Conservation (phyloP, 2,329 filamentous ascomycete genomes). For the Ilyonectria destructans region DNA sequence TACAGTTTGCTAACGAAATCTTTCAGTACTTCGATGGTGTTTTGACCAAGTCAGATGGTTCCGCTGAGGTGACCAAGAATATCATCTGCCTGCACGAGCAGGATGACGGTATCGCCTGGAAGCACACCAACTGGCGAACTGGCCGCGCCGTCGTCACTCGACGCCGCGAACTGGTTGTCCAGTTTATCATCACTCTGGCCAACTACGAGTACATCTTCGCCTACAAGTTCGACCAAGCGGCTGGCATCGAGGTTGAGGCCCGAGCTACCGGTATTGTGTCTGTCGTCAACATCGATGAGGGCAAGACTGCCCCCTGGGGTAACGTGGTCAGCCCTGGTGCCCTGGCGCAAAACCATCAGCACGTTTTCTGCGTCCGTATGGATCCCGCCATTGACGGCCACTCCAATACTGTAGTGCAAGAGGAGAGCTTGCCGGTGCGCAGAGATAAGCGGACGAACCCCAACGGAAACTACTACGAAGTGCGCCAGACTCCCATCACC, state of each 20-base stretch:
- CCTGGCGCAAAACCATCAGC: constrained; percentile 77
- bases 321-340: constrained; percentile 74
- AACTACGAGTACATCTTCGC: constrained; percentile 73
- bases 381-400: constrained; percentile 76
- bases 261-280: constrained; percentile 62
- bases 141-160: constrained; percentile 70
- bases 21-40: constrained; percentile 56
- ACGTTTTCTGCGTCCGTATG: constrained; percentile 75
- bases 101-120: constrained; percentile 71
- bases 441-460: constrained; percentile 62
- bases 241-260: constrained; percentile 53
- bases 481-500: constrained; percentile 63
- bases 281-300: constrained; percentile 66
- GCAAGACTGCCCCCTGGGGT: constrained; percentile 70
- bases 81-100: constrained; percentile 55
- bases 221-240: constrained; percentile 69
- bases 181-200: constrained; percentile 74
- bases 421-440: constrained; percentile 61
- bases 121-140: constrained; percentile 74
- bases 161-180: constrained; percentile 70
- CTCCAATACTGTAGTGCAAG: constrained; percentile 67
- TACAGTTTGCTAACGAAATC: not conserved
- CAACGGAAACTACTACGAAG: constrained; percentile 62
- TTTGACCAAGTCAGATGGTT: constrained; percentile 50
- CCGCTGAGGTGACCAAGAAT: constrained; percentile 62